Base-by-base conservation (phyloP, 257 asterid species). In the Coffea canephora region DNA sequence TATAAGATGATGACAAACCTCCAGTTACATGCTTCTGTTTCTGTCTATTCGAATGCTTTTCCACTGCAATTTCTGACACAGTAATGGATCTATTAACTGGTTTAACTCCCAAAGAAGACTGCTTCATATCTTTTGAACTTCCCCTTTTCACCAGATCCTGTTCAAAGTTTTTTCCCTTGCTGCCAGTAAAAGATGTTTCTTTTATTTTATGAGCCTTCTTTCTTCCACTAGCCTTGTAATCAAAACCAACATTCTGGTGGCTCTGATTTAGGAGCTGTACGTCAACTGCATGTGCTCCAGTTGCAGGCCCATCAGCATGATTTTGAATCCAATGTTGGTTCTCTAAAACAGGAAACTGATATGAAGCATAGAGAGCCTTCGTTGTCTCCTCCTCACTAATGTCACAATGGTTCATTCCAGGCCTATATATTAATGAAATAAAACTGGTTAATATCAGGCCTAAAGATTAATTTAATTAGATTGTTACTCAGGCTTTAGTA, bases 341-440 rank as follows among this genome's bases (percentile, higher is more conserved):
- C 74, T 87, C 90, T 72, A 89, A 88, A 79, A 81, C 59, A 50
- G 97, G 91, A 73, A 75, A 81, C 74, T 74, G 86, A 86, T 79
- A 85, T 39, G 72, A 84, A 52, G 92, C 89, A 59, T 73, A 84
- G 67, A 92, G 80, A 85, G 96, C 97, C 72, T 74, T 85, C 41
- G 96, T 87, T 25, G 98, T 96, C 54, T 89, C 93, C 19, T 89
- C 96, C 85, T 96, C 93, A 76, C 89, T 84, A 76, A 96, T 69
- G 66, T 88, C 90, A 82, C 99, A 96, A 48, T 57, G 83, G 87
- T 94, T 94, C 96, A 91, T 87, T 82, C 97, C 97, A 83, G 98
- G 94, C 89, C 99, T 96, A 92, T 74, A 84, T 77, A 74, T 71
- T 62, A 82, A 80, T 21, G 79, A 82, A 84, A 27, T 46, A 45